A percentile compares a stretch with the other conserved stretches of the same genome.
Conservation (phyloP, 2,329 filamentous ascomycete species). For the Neopestalotiopsis sp. region DNA sequence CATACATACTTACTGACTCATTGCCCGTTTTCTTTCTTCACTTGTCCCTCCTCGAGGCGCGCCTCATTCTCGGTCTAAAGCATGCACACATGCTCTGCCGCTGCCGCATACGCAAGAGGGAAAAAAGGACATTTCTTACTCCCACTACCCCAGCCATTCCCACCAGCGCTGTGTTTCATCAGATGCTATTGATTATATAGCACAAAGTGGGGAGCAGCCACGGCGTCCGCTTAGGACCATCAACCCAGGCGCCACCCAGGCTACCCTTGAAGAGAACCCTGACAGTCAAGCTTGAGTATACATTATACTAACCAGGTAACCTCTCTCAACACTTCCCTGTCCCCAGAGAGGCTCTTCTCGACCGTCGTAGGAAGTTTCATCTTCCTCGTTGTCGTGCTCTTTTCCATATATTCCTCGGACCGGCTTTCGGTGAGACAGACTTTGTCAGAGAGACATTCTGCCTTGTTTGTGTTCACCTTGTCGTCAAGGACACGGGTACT, state of each 20-base stretch:
- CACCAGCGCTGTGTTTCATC: slow-evolving; percentile 1
- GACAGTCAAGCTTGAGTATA: background rate
- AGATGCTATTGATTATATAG: slow-evolving; percentile 1
- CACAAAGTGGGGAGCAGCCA: slow-evolving; percentile 6
- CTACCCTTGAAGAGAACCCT: background rate
- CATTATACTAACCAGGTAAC: background rate
- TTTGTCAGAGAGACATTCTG: slow-evolving; percentile 12
- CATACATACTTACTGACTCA: background rate
- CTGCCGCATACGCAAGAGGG: background rate
- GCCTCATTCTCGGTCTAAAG: slow-evolving; percentile 4
- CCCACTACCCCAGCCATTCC: background rate
- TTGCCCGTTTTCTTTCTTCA: background rate
- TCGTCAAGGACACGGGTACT: slow-evolving; percentile 12
- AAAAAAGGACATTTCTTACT: background rate
- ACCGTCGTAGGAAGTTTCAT: background rate
- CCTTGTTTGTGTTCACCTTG: slow-evolving; percentile 14
- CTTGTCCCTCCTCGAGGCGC: background rate
- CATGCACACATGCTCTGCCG: background rate
- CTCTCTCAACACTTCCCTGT: background rate
- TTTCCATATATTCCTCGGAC: slow-evolving; percentile 1
- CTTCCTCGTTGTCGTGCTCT: background rate
- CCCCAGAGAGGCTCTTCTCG: background rate
- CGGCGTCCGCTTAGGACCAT: slow-evolving; percentile 8
- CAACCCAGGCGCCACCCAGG: slow-evolving; percentile 8
- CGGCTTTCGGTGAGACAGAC: slow-evolving; percentile 10